Evolutionary conservation across 805 yeast species (phyloP).

Genomic region (Hanseniaspora clermontiae): DNA sequence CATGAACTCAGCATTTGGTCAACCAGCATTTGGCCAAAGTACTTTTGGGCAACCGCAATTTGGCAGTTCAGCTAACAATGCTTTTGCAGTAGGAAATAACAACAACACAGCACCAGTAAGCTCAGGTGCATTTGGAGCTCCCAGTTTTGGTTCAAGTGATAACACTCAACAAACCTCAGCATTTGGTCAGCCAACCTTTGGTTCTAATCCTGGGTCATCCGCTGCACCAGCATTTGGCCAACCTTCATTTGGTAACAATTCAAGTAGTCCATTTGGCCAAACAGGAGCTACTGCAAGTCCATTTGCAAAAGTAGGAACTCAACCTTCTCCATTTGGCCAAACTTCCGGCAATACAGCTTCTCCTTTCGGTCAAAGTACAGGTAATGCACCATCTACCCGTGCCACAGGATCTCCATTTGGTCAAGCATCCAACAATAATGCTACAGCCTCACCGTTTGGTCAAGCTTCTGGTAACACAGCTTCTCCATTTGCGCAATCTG

Average conservation of each 20-base stretch:
- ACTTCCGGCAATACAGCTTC: not conserved
- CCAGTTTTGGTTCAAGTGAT: constrained; percentile 13
- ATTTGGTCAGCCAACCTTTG: constrained; percentile 23
- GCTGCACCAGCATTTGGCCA: not conserved
- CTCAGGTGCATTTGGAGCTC: not conserved
- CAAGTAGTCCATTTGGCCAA: not conserved
- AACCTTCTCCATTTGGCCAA: constrained; percentile 1
- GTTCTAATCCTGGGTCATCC: constrained; percentile 3
- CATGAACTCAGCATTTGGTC: constrained; percentile 15
- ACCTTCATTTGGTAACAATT: not conserved
- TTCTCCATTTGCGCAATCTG: constrained; percentile 3
- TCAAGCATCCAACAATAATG: not conserved
- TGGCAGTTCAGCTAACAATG: constrained; percentile 13
- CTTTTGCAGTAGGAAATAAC: not conserved
- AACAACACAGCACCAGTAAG: not conserved
- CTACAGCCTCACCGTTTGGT: not conserved
- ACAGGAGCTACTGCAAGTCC: not conserved
- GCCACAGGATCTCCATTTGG: not conserved
- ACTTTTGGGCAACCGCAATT: constrained; percentile 16
- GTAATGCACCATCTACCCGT: not conserved
- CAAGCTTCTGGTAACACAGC: not conserved
- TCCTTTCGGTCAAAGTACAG: not conserved
- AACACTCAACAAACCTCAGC: constrained; percentile 16
- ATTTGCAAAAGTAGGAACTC: not conserved
- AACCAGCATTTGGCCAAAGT: constrained; percentile 14